Percentiles rank a stretch among this genome's conserved stretches.
phyloP scores from a whole-genome alignment of 208 protist species.

The Crithidia thermophila region DNA sequence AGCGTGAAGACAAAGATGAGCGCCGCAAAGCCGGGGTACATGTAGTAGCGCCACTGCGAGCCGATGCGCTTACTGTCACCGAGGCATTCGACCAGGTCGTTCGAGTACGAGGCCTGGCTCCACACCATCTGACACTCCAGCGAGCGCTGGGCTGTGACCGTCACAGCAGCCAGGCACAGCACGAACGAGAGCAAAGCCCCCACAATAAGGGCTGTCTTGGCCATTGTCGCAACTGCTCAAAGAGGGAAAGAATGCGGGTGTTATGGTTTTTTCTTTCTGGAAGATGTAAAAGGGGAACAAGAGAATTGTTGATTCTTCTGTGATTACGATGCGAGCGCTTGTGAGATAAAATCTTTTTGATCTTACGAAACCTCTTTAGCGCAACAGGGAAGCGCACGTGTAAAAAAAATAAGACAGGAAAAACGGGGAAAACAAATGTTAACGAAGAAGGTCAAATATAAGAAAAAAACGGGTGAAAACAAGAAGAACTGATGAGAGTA shows the following conservation, averaged over 20 bases:
- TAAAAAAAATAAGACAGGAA: constrained; percentile 9
- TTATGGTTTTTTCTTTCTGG: neutral
- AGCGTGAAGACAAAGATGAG: constrained; percentile 64
- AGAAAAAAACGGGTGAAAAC: too few species aligned
- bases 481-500: too few species aligned
- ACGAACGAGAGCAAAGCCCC: constrained; percentile 30
- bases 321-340: too few species aligned
- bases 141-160: constrained; percentile 44
- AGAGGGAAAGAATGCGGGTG: neutral
- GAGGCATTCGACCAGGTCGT: constrained; percentile 65
- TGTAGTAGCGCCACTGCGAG: constrained; percentile 60
- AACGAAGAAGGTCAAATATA: neutral
- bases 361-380: too few species aligned
- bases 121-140: constrained; percentile 80
- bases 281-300: constrained; percentile 8
- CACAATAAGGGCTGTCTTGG: constrained; percentile 14
- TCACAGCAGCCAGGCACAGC: constrained; percentile 32
- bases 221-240: neutral
- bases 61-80: constrained; percentile 47
- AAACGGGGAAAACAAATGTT: neutral
- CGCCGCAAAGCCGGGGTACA: constrained; percentile 51
- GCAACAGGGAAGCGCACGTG: too few species aligned
- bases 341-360: too few species aligned
- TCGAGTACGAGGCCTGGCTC: constrained; percentile 50
- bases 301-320: too few species aligned